Evolutionary conservation across 2,329 filamentous ascomycete genomes (phyloP), one percentile per base, ranked within the genome.

Genomic region (Colletotrichum melonis): DNA sequence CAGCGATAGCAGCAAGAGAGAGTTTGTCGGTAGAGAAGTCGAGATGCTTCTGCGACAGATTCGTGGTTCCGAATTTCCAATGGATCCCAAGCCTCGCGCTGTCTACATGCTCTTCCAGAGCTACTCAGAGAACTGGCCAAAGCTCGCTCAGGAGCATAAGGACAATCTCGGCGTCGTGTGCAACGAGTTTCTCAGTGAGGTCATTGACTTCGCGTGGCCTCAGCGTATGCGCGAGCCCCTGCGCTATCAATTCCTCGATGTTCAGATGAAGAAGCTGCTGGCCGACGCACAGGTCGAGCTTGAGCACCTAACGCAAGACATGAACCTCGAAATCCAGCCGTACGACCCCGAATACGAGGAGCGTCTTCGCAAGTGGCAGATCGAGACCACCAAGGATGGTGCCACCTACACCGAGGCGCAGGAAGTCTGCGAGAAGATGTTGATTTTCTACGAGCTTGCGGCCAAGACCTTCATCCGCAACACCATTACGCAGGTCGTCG

Each of bases 41-140:
- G 86, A 88, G 78, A 83, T 83, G 30, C 83, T 88, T 0, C 81
- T 88, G 2, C 81, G 82, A 55, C 87, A 88, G 76, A 87, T 88
- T 46, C 83, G 87, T 16, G 87, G 87, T 75, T 88, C 87, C 55
- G 87, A 88, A 70, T 83, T 88, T 63, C 87, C 87, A 1, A 86
- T 87, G 67, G 87, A 88, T 75, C 86, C 86, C 0, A 88, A 88
- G 75, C 87, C 87, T 0, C 83, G 87, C 35, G 87, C 87, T 0
- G 86, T 87, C 2, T 88, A 88, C 78, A 88, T 88, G 77, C 81
- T 88, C 14, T 88, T 88, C 79, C 86, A 88, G 68, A 86, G 86
- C 72, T 88, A 88, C 76, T 87, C 86, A 2, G 84, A 86, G 72
- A 86, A 87, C 78, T 88, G 87, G 87, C 85, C 87, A 3, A 81